These are phyloP conservation scores for Nicotiana noctiflora DNA, from an alignment of 257 asterid genomes.

Conservation along the genomic window DNA sequence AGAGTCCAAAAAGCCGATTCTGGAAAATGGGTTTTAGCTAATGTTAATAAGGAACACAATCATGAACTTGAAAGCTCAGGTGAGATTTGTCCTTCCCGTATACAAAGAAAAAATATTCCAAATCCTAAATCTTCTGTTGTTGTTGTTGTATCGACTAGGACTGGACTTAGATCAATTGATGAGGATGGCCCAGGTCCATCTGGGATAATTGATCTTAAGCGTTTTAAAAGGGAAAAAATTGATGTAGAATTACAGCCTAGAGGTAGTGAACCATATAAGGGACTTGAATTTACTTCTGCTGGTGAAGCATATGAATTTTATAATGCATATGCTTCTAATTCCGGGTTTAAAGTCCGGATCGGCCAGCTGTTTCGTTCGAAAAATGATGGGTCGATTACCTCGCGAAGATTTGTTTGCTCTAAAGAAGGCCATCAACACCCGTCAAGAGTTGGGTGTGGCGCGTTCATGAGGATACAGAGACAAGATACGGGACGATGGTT, in stretches of 20 bases:
- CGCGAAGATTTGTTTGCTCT: conserved; percentile 93
- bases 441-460: conserved; percentile 95
- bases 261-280: conserved; percentile 60
- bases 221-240: conserved; percentile 56
- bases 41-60: conserved; percentile 77
- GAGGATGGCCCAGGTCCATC: conserved; percentile 62
- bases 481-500: conserved; percentile 79
- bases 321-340: conserved; percentile 49
- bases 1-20: conserved; percentile 76
- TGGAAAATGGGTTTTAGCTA: conserved; percentile 85
- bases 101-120: conserved; percentile 53
- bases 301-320: conserved; percentile 81
- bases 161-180: conserved; percentile 84
- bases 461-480: conserved; percentile 93
- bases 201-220: conserved; percentile 47
- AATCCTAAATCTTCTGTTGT: conserved; percentile 52
- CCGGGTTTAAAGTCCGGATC: conserved; percentile 75
- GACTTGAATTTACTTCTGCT: conserved; percentile 70
- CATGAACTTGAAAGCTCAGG: conserved; percentile 62
- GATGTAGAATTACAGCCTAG: conserved; percentile 34
- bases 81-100: conserved; percentile 54
- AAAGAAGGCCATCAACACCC: conserved; percentile 98
- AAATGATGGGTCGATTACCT: conserved; percentile 86
- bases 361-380: conserved; percentile 95
- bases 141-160: conserved; percentile 66